phyloP scores from a whole-genome alignment of 1,284 basidiomycete genomes.

The Pyrrhoderma lamaoense region DNA sequence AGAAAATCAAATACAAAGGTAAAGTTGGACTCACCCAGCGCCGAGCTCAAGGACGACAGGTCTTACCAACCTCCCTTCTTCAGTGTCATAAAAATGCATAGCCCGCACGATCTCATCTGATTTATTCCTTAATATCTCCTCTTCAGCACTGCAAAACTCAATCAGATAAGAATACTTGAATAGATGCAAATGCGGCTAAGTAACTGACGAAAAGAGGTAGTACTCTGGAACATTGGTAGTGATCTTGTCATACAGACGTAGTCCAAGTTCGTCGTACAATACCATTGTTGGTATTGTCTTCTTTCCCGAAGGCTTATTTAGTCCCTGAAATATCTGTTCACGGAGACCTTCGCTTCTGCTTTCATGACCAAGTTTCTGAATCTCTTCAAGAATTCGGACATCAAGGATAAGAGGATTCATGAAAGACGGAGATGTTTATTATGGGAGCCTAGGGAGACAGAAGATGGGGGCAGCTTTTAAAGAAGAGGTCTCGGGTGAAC shows the following conservation, averaged over 20 bases:
- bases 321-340: slow-evolving; percentile 46
- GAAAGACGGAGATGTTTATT: neutral
- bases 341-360: slow-evolving; percentile 30
- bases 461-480: neutral
- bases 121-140: slow-evolving; percentile 57
- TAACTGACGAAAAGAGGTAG: slow-evolving; percentile 47
- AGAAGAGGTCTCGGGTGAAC: neutral
- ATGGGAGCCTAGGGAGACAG: too few relatives aligned
- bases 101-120: slow-evolving; percentile 31
- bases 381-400: slow-evolving; percentile 4
- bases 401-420: slow-evolving; percentile 8
- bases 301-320: slow-evolving; percentile 43
- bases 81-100: slow-evolving; percentile 55
- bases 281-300: slow-evolving; percentile 79
- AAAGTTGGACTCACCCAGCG: slow-evolving; percentile 65
- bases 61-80: slow-evolving; percentile 39
- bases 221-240: slow-evolving; percentile 81
- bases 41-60: slow-evolving; percentile 76
- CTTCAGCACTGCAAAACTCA: slow-evolving; percentile 44
- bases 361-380: slow-evolving; percentile 19
- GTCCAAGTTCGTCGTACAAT: slow-evolving; percentile 80
- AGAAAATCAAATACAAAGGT: slow-evolving; percentile 6
- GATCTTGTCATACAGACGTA: slow-evolving; percentile 79
- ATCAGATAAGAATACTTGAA: slow-evolving; percentile 43
- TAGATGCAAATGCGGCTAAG: neutral